Base-by-base conservation (phyloP, 192 early-diverging fungal genomes). In the Ambispora gerdemannii region DNA sequence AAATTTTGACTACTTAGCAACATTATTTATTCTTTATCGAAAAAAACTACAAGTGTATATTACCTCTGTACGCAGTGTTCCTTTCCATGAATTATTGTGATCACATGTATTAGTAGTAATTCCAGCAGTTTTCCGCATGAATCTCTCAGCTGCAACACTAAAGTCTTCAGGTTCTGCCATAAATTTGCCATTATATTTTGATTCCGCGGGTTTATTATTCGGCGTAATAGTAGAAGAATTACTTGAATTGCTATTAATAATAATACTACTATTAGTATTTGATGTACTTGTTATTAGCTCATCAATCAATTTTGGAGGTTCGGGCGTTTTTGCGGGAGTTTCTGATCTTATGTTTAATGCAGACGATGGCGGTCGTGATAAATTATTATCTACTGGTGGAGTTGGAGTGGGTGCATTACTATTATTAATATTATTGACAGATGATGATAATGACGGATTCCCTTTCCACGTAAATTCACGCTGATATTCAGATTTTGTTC, bases 401-500 rank as follows among this genome's bases (percentile, higher is more conserved):
- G 33, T 34, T 20, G 61, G 20, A 8, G 65, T 31, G 20, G 65
- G 50, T 17, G 43, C 20, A 22, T 43, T 24, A 32, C 19, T 31
- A n/a, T n/a, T n/a, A n/a, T n/a, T n/a, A n/a, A n/a, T n/a, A n/a
- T n/a, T n/a, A n/a, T n/a, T n/a, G 4, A 50, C 47, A 6, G 65
- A n/a, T 3, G 28, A 8, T 7, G 64, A 20, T 19, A 32, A 22
- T 22, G 61, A 34, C 6, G 36, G 8, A 25, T 34, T n/a, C 8
- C 38, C 25, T 38, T 34, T 34, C 65, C 65, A 67, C 4, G 65
- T 33, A 32, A 67, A 67, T 52, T 67, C 65, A 33, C 65, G 47
- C 52, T 67, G 65, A 67, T 67, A 67, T 67, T 67, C 65, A 19
- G 32, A 10, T 27, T 52, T 52, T 19, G 47, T 35, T 67, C 65